phyloP scores from a whole-genome alignment of 1,139 yeast genomes.

The Blastobotrys petasosporus region DNA sequence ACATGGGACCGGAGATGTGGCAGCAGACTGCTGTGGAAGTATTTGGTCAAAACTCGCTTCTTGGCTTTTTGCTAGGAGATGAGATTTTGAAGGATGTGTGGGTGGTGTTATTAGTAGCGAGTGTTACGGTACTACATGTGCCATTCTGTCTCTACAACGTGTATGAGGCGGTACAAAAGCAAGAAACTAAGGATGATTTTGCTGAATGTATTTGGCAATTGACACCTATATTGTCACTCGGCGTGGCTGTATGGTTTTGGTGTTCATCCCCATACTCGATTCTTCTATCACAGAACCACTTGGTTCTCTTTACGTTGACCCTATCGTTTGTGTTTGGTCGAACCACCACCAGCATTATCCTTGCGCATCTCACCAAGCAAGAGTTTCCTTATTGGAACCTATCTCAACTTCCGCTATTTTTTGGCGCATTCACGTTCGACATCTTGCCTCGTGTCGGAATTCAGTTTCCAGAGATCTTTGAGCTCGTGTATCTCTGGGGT shows the following conservation, averaged over 20 bases:
- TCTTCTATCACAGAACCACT: slow-evolving; percentile 39
- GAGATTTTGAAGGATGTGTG: slow-evolving; percentile 33
- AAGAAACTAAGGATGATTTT: slow-evolving; percentile 45
- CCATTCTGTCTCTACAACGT: slow-evolving; percentile 52
- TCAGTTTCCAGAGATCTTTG: slow-evolving; percentile 22
- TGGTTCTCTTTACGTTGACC: slow-evolving; percentile 52
- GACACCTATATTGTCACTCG: slow-evolving; percentile 30
- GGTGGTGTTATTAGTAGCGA: slow-evolving; percentile 40
- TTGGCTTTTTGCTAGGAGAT: slow-evolving; percentile 25
- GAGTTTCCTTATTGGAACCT: slow-evolving; percentile 48
- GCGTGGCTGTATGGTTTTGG: slow-evolving; percentile 33
- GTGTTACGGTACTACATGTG: slow-evolving; percentile 46
- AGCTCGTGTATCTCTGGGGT: slow-evolving; percentile 32
- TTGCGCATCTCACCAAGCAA: slow-evolving; percentile 67
- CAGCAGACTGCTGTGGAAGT: slow-evolving; percentile 27
- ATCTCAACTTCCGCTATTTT: slow-evolving; percentile 33
- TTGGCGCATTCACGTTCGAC: slow-evolving; percentile 35
- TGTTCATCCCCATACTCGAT: slow-evolving; percentile 34
- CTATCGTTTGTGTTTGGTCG: slow-evolving; percentile 69
- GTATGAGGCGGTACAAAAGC: slow-evolving; percentile 42
- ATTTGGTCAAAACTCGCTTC: slow-evolving; percentile 11
- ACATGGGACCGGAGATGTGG: slow-evolving; percentile 60
- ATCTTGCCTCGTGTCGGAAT: slow-evolving; percentile 28
- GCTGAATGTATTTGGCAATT: slow-evolving; percentile 36
- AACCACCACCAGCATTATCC: slow-evolving; percentile 47